phyloP scores from a whole-genome alignment of 345 rosid species.

The Isatis tinctoria region DNA sequence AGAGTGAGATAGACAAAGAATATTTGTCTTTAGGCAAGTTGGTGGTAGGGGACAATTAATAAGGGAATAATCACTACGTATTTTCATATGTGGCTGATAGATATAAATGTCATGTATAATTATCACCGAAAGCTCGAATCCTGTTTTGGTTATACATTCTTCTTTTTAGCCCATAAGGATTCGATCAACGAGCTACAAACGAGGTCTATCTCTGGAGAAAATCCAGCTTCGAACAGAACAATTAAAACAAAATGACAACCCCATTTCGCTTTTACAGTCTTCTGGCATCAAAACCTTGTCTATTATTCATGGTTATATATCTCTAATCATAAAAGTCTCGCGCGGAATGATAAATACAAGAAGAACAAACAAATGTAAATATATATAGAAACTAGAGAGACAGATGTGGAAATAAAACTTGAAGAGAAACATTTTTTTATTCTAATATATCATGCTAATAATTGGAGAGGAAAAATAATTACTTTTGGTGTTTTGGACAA shows the following conservation, averaged over 20 bases:
- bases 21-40: slow-evolving; percentile 25
- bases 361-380: no score
- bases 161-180: background rate
- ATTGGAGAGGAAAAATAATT: no score
- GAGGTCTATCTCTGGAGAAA: background rate
- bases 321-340: background rate
- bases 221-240: background rate
- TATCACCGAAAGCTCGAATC: slow-evolving; percentile 20
- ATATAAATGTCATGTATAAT: background rate
- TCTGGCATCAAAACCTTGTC: background rate
- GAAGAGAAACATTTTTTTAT: background rate
- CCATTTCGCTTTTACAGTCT: background rate
- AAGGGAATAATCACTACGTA: slow-evolving; percentile 12
- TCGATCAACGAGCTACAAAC: background rate
- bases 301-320: no score
- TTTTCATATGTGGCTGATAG: background rate
- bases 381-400: no score
- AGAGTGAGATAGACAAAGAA: slow-evolving; percentile 16
- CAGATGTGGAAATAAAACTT: background rate
- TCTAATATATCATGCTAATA: no score
- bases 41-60: slow-evolving; percentile 24
- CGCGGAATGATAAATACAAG: no score
- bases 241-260: background rate
- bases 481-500: no score
- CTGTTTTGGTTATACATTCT: background rate